Evolutionary conservation across 164 flowering plant genomes (phyloP).

Genomic region (Stephania japonica): DNA sequence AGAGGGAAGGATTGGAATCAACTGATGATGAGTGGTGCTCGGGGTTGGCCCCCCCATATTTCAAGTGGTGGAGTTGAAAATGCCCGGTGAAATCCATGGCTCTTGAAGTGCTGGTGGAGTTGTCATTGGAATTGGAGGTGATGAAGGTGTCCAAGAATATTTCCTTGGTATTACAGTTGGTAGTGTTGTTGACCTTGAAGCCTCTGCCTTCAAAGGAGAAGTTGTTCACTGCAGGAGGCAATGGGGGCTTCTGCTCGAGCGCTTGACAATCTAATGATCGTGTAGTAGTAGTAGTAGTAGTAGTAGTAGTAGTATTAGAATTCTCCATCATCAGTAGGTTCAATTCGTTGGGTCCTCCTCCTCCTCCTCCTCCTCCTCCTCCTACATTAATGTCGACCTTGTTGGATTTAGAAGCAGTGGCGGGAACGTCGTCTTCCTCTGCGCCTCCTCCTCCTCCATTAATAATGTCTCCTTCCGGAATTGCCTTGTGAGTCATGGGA

Average conservation of each 20-base stretch:
- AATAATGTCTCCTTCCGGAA: constrained; percentile 44
- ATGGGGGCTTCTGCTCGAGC: constrained; percentile 10
- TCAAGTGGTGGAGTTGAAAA: constrained; percentile 40
- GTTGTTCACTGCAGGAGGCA: constrained; percentile 10
- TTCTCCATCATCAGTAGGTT: constrained; percentile 27
- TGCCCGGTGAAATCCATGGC: constrained; percentile 31
- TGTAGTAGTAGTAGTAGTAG: no score
- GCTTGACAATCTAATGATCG: background rate
- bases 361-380: no score
- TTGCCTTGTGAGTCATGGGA: constrained; percentile 76
- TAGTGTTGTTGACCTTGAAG: constrained; percentile 14
- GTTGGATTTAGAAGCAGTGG: constrained; percentile 4
- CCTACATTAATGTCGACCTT: constrained; percentile 18
- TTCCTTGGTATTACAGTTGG: constrained; percentile 29
- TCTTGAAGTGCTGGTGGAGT: constrained; percentile 28
- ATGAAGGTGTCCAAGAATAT: constrained; percentile 44
- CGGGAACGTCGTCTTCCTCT: background rate
- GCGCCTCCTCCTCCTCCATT: constrained; percentile 16
- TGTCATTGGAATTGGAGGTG: constrained; percentile 33
- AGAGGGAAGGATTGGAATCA: constrained; percentile 20
- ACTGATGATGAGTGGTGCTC: constrained; percentile 17
- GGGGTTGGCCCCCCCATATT: constrained; percentile 26
- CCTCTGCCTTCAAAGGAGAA: constrained; percentile 19
- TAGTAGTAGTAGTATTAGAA: constrained; percentile 18
- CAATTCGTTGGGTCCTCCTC: constrained; percentile 21